Conservation (phyloP, 805 yeast genomes). For the Candida adriatica region DNA sequence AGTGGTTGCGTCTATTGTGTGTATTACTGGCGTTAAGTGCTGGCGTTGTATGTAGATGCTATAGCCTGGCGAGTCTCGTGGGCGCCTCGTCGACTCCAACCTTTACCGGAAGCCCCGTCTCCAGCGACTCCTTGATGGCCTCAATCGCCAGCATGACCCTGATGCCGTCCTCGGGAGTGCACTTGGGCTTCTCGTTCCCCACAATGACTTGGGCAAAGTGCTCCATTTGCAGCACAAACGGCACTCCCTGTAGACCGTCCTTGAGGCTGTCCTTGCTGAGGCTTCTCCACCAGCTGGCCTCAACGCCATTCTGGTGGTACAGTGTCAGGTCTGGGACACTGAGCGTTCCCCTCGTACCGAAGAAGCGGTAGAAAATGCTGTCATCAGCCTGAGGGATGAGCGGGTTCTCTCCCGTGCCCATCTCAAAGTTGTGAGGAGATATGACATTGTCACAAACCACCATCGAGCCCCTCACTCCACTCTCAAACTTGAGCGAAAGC, state of each 20-base stretch:
- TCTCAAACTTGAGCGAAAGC: slow-evolving; percentile 8
- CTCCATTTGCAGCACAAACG: slow-evolving; percentile 14
- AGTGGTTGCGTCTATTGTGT: not conserved
- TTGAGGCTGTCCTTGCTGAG: slow-evolving; percentile 4
- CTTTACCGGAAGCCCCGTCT: slow-evolving; percentile 7
- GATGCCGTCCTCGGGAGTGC: slow-evolving; percentile 14
- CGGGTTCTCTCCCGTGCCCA: slow-evolving; percentile 20
- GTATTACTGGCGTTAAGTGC: slow-evolving; percentile 4
- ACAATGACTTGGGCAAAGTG: slow-evolving; percentile 12
- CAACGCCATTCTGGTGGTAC: slow-evolving; percentile 10
- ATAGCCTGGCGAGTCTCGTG: no score
- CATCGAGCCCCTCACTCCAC: slow-evolving; percentile 13
- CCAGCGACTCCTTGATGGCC: slow-evolving; percentile 12
- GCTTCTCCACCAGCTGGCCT: slow-evolving; percentile 15
- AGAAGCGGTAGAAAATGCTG: slow-evolving; percentile 16
- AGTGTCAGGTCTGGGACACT: slow-evolving; percentile 13
- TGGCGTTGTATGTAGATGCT: slow-evolving; percentile 1
- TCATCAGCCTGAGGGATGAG: slow-evolving; percentile 13
- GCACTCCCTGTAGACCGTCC: slow-evolving; percentile 7
- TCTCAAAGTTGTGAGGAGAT: slow-evolving; percentile 17
- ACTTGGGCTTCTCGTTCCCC: slow-evolving; percentile 8
- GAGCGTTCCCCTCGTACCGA: slow-evolving; percentile 13
- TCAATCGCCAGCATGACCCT: slow-evolving; percentile 12
- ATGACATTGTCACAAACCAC: slow-evolving; percentile 16
- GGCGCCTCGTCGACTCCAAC: slow-evolving; percentile 4